Evolutionary conservation across 1,284 basidiomycete genomes (phyloP).

Genomic region (Ustilago nuda): DNA sequence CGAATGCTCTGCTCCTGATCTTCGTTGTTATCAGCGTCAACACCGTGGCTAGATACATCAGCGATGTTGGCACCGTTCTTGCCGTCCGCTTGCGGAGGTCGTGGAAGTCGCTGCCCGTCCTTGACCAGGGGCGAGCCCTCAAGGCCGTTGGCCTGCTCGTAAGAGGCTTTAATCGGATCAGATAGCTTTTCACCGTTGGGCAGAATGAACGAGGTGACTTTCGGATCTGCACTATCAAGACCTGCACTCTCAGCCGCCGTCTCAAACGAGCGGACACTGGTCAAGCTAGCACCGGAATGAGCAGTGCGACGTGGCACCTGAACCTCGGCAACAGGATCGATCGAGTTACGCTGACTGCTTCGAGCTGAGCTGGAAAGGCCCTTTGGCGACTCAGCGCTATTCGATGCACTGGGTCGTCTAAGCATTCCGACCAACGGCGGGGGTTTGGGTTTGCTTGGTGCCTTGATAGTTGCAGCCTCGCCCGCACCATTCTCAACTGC

Average conservation of each 20-base stretch:
- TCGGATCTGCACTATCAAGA: conserved; percentile 28
- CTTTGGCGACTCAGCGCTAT: conserved; percentile 18
- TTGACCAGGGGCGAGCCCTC: not conserved
- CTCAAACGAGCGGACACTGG: conserved; percentile 50
- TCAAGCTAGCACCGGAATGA: conserved; percentile 42
- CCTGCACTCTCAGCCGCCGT: conserved; percentile 52
- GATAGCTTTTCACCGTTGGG: conserved; percentile 3
- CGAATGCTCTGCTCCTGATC: conserved; percentile 50
- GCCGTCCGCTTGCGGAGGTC: not conserved
- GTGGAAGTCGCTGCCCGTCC: not conserved
- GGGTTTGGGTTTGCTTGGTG: not conserved
- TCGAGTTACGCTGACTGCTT: conserved; percentile 38
- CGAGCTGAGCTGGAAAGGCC: conserved; percentile 8
- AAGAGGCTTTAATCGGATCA: not conserved
- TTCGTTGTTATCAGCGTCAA: not conserved
- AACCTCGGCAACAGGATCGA: conserved; percentile 16
- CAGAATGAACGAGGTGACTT: conserved; percentile 11
- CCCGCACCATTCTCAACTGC: not conserved
- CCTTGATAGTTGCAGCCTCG: not conserved
- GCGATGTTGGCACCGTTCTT: not conserved
- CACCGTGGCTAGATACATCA: not conserved
- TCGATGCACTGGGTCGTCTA: not conserved
- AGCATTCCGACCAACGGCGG: not conserved
- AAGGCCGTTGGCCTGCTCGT: conserved; percentile 5
- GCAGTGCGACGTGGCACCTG: conserved; percentile 20